phyloP scores from a whole-genome alignment of 2,329 filamentous ascomycete species.

The Colletotrichum camelliae region DNA sequence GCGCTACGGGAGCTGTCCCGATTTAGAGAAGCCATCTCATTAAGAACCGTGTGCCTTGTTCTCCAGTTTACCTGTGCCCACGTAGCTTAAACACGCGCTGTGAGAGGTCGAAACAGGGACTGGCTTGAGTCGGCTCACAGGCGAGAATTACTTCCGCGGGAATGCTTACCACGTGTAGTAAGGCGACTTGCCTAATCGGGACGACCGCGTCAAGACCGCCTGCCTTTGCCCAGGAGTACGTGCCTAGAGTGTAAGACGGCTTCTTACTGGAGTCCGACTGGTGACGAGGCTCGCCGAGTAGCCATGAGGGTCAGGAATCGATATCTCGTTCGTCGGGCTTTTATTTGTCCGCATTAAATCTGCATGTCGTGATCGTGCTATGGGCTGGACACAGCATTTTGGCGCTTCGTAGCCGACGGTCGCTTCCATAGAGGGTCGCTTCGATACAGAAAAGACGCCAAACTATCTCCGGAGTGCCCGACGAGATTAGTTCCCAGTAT shows the following conservation, averaged over 20 bases:
- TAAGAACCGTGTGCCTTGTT: neutral
- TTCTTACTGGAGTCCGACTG: neutral
- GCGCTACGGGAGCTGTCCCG: neutral
- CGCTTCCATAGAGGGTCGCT: neutral
- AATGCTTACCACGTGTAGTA: neutral
- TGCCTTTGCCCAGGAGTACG: neutral
- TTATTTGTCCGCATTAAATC: neutral
- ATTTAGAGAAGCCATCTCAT: neutral
- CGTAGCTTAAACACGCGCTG: neutral
- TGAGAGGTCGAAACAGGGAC: neutral
- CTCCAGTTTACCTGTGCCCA: neutral
- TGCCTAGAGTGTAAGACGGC: neutral
- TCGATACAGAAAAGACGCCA: neutral
- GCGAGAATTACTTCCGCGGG: neutral
- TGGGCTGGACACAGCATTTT: neutral
- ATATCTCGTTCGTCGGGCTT: neutral
- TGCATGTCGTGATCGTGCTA: neutral
- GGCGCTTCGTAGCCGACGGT: neutral
- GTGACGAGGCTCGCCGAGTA: neutral
- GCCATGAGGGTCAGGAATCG: neutral
- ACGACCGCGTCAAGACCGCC: neutral
- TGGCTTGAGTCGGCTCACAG: neutral
- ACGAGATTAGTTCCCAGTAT: neutral
- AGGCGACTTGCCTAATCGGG: neutral
- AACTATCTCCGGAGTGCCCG: neutral